These are phyloP conservation scores for Galeopsis tetrahit DNA, from an alignment of 257 asterid genomes.

Conservation along the genomic window DNA sequence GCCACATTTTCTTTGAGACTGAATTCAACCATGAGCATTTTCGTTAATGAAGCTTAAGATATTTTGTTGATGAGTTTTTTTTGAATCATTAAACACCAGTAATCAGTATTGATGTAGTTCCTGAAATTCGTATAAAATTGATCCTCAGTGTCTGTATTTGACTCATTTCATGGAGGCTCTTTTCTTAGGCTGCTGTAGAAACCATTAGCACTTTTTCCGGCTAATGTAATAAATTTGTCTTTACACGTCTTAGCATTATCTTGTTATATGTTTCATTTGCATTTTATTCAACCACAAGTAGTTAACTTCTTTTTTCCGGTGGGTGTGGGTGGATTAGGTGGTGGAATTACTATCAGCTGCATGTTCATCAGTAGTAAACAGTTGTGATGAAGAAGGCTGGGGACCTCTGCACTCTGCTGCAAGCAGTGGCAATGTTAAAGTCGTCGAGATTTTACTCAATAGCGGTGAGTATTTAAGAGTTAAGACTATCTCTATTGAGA, in stretches of 20 bases:
- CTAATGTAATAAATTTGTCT: not conserved
- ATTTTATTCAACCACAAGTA: not conserved
- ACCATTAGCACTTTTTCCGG: not conserved
- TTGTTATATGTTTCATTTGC: not conserved
- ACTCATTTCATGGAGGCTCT: not conserved
- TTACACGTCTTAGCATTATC: not conserved
- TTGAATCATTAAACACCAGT: not conserved
- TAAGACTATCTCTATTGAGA: slow-evolving; percentile 8
- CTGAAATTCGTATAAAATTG: not conserved
- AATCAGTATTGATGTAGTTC: not conserved
- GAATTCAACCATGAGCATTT: not conserved
- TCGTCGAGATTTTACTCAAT: slow-evolving; percentile 71
- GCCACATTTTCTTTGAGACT: slow-evolving; percentile 12
- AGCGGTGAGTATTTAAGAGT: slow-evolving; percentile 47
- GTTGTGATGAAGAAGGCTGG: slow-evolving; percentile 95
- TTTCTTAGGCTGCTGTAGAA: not conserved
- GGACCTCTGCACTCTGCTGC: slow-evolving; percentile 95
- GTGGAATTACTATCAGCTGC: slow-evolving; percentile 71
- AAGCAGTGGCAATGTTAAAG: slow-evolving; percentile 74
- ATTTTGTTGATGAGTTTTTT: slow-evolving; percentile 3
- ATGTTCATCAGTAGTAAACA: slow-evolving; percentile 63
- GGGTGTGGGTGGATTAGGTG: slow-evolving; percentile 56
- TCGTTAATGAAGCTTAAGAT: not conserved
- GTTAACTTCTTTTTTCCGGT: slow-evolving; percentile 7
- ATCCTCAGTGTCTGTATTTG: not conserved